A percentile compares a stretch with the other conserved stretches of the same genome.
Conservation (phyloP, 768 basidiomycete species). For the Russula sp. region DNA sequence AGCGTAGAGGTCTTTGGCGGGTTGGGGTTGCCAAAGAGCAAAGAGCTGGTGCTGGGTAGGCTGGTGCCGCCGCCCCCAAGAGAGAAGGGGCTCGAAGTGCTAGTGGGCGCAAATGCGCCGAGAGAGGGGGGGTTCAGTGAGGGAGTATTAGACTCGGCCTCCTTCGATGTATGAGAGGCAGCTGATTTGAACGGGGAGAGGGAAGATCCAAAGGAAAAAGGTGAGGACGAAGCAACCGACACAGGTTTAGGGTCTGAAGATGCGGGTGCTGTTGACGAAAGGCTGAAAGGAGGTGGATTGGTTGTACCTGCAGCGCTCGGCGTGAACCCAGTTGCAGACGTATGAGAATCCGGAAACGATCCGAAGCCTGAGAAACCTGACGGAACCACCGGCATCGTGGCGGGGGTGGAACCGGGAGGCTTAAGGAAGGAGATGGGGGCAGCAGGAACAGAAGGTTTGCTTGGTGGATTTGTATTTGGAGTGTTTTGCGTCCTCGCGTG, state of each 20-base stretch:
- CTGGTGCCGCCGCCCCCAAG: constrained; percentile 15
- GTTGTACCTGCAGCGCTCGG: constrained; percentile 24
- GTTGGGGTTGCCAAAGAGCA: constrained; percentile 15
- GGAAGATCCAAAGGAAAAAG: constrained; percentile 9
- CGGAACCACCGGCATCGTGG: constrained; percentile 42
- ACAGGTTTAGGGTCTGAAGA: constrained; percentile 17
- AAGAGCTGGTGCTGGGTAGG: not conserved
- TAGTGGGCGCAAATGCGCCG: constrained; percentile 4
- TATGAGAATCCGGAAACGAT: constrained; percentile 35
- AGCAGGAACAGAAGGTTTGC: constrained; percentile 7
- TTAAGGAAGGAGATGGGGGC: constrained; percentile 2
- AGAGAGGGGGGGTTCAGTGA: constrained; percentile 22
- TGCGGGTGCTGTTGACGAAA: constrained; percentile 10
- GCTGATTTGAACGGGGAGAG: constrained; percentile 13
- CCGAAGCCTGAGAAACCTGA: constrained; percentile 40
- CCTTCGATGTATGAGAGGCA: not conserved
- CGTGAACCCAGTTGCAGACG: constrained; percentile 32
- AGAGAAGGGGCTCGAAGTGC: constrained; percentile 8
- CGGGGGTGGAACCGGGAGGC: constrained; percentile 14
- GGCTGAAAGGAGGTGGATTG: constrained; percentile 29
- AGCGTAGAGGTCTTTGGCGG: constrained; percentile 14
- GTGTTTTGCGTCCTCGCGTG: constrained; percentile 5
- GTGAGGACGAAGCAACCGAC: not conserved
- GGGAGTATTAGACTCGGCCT: constrained; percentile 4
- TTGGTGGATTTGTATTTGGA: constrained; percentile 2